Evolutionary conservation across 202 grass and related monocot species (phyloP), one percentile per base, ranked within the genome.

Genomic region (Musa balbisiana): DNA sequence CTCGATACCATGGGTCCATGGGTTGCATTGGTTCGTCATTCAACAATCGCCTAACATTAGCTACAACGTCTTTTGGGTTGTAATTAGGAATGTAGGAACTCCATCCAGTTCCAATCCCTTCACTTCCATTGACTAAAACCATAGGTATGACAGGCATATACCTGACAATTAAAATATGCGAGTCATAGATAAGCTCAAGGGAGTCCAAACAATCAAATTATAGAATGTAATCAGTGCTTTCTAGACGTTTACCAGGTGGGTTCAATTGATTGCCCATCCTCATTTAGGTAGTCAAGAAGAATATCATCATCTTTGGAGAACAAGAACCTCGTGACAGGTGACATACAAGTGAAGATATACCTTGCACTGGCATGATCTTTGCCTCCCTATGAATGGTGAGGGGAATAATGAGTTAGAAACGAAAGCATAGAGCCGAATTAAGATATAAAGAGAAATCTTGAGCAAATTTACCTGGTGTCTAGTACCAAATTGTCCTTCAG

Each of bases 21-120:
- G 88, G 79, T 52, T 84, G 82, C 52, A 84, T 77, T 55, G 49
- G n/a, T 52, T 93, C 77, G 4, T 76, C 53, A 65, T 89, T 89
- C 70, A 97, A 79, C 64, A 97, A 74, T 19, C 86, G 74, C 76
- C 79, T 86, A 11, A 93, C 67, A 53, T 97, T 97, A 16, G 81
- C 88, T 67, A 91, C 79, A 74, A 97, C 84, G 24, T 97, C 90
- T 56, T 83, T 86, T 81, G 93, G 93, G 52, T 97, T 93, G 59
- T 93, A 97, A 55, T 97, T 97, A 78, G 93, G 93, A 76, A 93
- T 76, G 55, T 54, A 86, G 0, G 86, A 87, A 74, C 93, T 97
- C 93, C 93, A 93, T 79, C 93, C 93, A 50, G 93, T 97, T 59
- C 93, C 93, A 78, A 97, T 97, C 76, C 93, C 93, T 87, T 97